These are phyloP conservation scores for Amoeboaphelidium occidentale DNA, from an alignment of 371 early-diverging fungal species.

Conservation along the genomic window DNA sequence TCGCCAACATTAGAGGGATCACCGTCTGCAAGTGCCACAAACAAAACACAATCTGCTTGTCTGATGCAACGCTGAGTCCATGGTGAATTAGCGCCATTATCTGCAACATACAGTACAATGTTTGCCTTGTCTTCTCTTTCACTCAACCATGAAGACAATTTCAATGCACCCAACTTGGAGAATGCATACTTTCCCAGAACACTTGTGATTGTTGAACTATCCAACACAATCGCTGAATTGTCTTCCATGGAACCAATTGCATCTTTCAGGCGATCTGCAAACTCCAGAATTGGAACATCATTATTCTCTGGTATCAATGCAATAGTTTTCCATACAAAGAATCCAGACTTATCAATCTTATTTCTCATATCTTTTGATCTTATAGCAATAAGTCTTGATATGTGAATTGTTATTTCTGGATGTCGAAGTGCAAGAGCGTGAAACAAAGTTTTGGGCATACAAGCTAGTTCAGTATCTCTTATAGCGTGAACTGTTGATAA, in stretches of 20 bases:
- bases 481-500: constrained; percentile 87
- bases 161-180: constrained; percentile 60
- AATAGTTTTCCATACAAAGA: constrained; percentile 62
- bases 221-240: constrained; percentile 32
- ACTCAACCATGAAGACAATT: constrained; percentile 66
- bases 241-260: constrained; percentile 12
- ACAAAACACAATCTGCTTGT: constrained; percentile 83
- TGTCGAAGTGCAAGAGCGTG: constrained; percentile 61
- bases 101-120: constrained; percentile 77
- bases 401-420: constrained; percentile 72
- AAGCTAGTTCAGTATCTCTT: constrained; percentile 78
- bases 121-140: constrained; percentile 72
- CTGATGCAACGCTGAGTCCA: constrained; percentile 91
- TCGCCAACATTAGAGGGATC: constrained; percentile 64
- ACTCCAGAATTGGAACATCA: constrained; percentile 59
- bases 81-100: constrained; percentile 59
- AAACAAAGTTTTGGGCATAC: constrained; percentile 84
- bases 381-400: constrained; percentile 67
- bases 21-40: constrained; percentile 71
- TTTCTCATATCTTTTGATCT: constrained; percentile 9
- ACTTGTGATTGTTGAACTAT: constrained; percentile 44
- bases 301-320: constrained; percentile 66
- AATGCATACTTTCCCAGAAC: constrained; percentile 80
- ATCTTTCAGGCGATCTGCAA: constrained; percentile 49
- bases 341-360: neutral